phyloP scores from a whole-genome alignment of 2,329 filamentous ascomycete species.

The Lecanicillium sp. region DNA sequence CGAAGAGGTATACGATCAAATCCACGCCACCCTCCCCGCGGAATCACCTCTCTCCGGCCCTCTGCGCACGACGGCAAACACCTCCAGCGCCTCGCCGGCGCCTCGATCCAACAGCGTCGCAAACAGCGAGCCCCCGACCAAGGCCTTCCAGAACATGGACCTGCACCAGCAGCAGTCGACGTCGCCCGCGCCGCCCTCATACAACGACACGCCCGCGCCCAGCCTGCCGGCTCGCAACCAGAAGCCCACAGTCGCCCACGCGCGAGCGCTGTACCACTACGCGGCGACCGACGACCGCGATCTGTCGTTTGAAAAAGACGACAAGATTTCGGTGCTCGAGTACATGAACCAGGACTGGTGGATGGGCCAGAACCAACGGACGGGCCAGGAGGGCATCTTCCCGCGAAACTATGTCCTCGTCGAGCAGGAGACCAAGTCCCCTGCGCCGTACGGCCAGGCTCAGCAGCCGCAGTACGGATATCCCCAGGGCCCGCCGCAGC shows the following conservation, averaged over 20 bases:
- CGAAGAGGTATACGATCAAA: conserved; percentile 65
- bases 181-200: conserved; percentile 41
- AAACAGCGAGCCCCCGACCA: conserved; percentile 21
- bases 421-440: conserved; percentile 50
- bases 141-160: conserved; percentile 35
- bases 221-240: conserved; percentile 31
- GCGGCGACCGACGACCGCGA: conserved; percentile 72
- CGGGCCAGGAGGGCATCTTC: conserved; percentile 85
- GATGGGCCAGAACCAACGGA: conserved; percentile 80
- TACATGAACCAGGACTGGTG: conserved; percentile 98
- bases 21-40: conserved; percentile 66
- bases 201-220: conserved; percentile 38
- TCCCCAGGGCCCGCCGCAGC: conserved; percentile 32
- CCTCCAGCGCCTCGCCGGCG: conserved; percentile 18
- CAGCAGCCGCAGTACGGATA: conserved; percentile 31
- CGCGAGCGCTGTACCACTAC: conserved; percentile 80
- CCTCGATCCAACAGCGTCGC: conserved; percentile 21
- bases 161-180: conserved; percentile 20
- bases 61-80: conserved; percentile 30
- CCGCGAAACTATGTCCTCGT: conserved; percentile 81
- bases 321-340: conserved; percentile 72
- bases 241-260: conserved; percentile 60
- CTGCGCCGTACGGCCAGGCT: conserved; percentile 23
- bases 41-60: conserved; percentile 53
- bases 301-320: conserved; percentile 71